phyloP scores from a whole-genome alignment of 805 yeast species.

The Ascoidea tarda region DNA sequence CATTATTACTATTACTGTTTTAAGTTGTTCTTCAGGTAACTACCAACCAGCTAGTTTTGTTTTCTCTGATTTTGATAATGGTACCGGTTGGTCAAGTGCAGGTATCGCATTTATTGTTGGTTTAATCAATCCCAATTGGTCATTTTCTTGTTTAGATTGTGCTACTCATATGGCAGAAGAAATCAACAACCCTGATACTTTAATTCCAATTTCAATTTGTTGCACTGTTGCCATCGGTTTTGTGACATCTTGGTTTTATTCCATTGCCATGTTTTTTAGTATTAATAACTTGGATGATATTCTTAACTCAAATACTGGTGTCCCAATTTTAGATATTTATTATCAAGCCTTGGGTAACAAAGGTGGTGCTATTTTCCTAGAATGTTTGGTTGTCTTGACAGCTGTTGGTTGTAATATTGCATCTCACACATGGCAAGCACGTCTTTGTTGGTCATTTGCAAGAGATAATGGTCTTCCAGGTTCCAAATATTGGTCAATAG shows the following conservation, averaged over 20 bases:
- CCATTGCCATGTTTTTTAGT: conserved; percentile 44
- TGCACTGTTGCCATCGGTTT: conserved; percentile 55
- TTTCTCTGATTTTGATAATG: conserved; percentile 36
- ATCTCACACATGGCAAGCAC: conserved; percentile 54
- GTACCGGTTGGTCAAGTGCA: conserved; percentile 44
- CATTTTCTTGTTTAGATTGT: conserved; percentile 53
- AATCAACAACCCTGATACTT: conserved; percentile 37
- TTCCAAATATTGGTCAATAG: conserved; percentile 33
- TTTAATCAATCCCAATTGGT: conserved; percentile 57
- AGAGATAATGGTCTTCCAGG: conserved; percentile 51
- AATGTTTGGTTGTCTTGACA: conserved; percentile 32
- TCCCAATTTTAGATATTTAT: conserved; percentile 50
- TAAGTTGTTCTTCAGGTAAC: conserved; percentile 36
- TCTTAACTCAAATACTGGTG: conserved; percentile 33
- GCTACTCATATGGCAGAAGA: conserved; percentile 68
- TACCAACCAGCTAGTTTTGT: conserved; percentile 39
- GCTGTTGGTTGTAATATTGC: conserved; percentile 47
- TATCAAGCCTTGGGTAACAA: conserved; percentile 39
- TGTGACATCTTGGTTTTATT: conserved; percentile 38
- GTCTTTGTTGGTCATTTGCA: conserved; percentile 56
- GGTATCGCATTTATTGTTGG: conserved; percentile 60
- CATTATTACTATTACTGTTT: conserved; percentile 36
- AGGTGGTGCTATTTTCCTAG: conserved; percentile 41
- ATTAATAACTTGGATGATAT: conserved; percentile 49
- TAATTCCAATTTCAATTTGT: conserved; percentile 48